Conservation (phyloP, 139 green algal species). For the Chlorokybus atmophyticus region DNA sequence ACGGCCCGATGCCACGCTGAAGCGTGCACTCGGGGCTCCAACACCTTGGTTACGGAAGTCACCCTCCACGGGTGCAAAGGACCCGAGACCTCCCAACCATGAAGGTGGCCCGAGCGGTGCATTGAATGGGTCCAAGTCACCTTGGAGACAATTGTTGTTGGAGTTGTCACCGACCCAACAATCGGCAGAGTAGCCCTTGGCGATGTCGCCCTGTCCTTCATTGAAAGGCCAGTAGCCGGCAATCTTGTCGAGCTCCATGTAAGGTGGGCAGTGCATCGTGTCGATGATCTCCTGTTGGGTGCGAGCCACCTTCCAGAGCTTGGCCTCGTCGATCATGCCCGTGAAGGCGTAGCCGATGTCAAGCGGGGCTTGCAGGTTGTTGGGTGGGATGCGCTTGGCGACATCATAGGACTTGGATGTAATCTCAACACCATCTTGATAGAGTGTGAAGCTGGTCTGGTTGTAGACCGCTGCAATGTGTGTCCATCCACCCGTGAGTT, state of each 20-base stretch:
- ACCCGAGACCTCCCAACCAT: neutral
- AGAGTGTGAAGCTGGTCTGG: conserved; percentile 6
- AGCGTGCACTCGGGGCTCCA: neutral
- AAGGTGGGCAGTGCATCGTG: conserved; percentile 18
- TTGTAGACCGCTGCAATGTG: conserved; percentile 16
- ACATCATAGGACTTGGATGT: neutral
- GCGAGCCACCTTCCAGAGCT: conserved; percentile 8
- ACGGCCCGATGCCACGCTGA: neutral
- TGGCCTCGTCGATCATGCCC: conserved; percentile 19
- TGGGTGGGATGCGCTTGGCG: neutral
- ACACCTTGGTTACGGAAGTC: neutral
- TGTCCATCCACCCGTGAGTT: conserved; percentile 4
- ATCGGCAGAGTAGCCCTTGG: no score
- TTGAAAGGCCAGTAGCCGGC: conserved; percentile 17
- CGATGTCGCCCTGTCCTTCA: neutral
- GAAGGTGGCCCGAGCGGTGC: neutral
- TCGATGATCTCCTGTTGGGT: conserved; percentile 1
- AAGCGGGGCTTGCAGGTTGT: conserved; percentile 14
- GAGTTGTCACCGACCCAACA: no score
- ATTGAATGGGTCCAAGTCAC: neutral
- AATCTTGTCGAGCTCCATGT: neutral
- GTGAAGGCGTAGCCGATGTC: conserved; percentile 14
- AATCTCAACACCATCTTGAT: conserved; percentile 7
- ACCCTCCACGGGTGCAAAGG: no score
- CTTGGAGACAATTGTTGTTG: neutral